Evolutionary conservation across 2,329 filamentous ascomycete genomes (phyloP), one percentile per base, ranked within the genome.

Genomic region (Neodidymelliopsis sp.): DNA sequence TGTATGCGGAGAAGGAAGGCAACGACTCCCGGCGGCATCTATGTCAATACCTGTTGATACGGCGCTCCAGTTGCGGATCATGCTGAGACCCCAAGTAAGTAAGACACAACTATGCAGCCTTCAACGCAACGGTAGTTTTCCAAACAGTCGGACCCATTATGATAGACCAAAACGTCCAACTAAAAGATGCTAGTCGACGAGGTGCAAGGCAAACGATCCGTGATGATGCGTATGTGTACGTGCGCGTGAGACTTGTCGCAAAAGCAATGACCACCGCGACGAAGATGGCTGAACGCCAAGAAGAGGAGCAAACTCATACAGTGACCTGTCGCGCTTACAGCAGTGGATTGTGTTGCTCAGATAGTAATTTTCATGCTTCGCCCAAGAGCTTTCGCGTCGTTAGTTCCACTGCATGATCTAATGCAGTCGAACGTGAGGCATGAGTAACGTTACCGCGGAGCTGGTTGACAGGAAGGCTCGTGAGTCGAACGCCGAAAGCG

Each of bases 251-350:
- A 6, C 3, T 3, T 34, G 9, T 22, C 16, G 16, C 16, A 5
- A 24, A 12, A 13, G 16, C 18, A 9, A 9, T 11, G 4, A 35
- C 11, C 18, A n/a, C 18, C 9, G 19, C 18, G 25, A 24, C 19
- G 28, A 15, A 4, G 11, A n/a, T 29, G 33, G n/a, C 20, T 16
- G 20, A 24, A 15, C 20, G 36, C 44, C 18, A 31, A 41, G 24
- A 31, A 16, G 18, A 18, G 10, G 30, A 36, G 37, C 44, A 48
- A 48, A 48, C 30, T n/a, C n/a, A 13, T 29, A 15, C 29, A 28
- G 24, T 30, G 24, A 40, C 12, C 20, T 30, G 13, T 31, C 7
- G 30, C 29, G 24, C 24, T 24, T 41, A 19, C 44, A 36, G 29
- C 22, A 6, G 35, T 22, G 33, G 10, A 9, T 15, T 24, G 20